Evolutionary conservation across 768 basidiomycete species (phyloP), one percentile per base, ranked within the genome.

Genomic region (Lactarius akahatsu): DNA sequence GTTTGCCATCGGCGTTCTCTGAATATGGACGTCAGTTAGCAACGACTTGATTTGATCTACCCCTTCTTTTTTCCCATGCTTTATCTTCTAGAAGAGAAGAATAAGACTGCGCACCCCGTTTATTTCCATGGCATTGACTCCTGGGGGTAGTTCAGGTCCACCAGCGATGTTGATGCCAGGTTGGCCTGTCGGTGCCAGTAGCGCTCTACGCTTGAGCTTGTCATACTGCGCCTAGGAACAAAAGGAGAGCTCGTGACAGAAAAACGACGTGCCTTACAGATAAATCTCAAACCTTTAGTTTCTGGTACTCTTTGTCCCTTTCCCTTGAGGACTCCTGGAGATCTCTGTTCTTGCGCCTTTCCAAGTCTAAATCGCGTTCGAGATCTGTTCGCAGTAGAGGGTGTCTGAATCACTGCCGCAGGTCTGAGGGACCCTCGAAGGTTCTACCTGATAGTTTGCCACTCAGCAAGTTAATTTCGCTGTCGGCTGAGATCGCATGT

Each of bases 221-320:
- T 94, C 92, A 67, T 89, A 84, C 71, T 92, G 90, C 50, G 78
- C 78, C 92, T 93, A 64, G 10, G 20, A 28, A 28, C 23, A 6
- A 23, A 28, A 34, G 9, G 15, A 34, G 56, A 54, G 11, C 23
- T 32, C 28, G 43, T 41, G 45, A 56, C 57, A 55, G 15, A 47
- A 41, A 41, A 47, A 30, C 26, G 45, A 23, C 1, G 43, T 57
- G 8, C 13, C 38, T 62, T 34, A 60, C 36, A 34, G 20, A 62
- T 7, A 23, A n/a, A 11, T 13, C 13, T 63, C 74, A 11, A 26
- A 85, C 92, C 82, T 94, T 94, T 47, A 94, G 83, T 73, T 91
- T 93, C 63, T 90, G 89, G 72, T 94, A 94, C 72, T 94, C 93
- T 72, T 89, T 92, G 68, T 94, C 92, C 71, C 87, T 82, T 72